Conservation (phyloP, 257 asterid genomes). For the Solanum arcanum region DNA sequence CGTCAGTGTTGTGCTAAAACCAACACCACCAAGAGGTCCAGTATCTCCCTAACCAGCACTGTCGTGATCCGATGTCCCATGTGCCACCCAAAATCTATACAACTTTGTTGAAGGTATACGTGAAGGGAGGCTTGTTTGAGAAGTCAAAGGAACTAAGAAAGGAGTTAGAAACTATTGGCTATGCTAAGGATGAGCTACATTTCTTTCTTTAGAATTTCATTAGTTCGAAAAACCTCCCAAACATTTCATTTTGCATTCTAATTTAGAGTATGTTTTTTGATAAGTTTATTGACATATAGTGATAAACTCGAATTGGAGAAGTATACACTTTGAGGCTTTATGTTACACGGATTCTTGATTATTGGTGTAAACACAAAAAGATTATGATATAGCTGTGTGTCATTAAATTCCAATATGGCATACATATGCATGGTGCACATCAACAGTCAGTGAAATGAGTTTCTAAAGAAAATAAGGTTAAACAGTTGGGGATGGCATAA, state of each 20-base stretch:
- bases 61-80: not conserved
- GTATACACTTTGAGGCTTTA: not conserved
- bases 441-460: not conserved
- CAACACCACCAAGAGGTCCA: not conserved
- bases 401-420: not conserved
- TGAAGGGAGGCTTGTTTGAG: constrained; percentile 67
- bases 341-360: not conserved
- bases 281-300: not conserved
- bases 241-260: not conserved
- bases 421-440: not conserved
- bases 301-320: not conserved
- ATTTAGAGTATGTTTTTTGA: not conserved
- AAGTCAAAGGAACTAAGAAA: constrained; percentile 66
- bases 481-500: not conserved
- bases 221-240: not conserved
- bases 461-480: not conserved
- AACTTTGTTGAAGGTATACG: constrained; percentile 80
- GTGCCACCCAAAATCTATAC: constrained; percentile 17
- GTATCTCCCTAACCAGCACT: not conserved
- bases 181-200: constrained; percentile 83
- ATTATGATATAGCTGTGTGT: not conserved
- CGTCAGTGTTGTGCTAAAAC: not conserved
- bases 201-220: not conserved
- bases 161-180: constrained; percentile 66
- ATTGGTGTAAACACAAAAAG: not conserved